phyloP scores from a whole-genome alignment of 108 stramenopile species.

The Fragilariopsis cylindrus region DNA sequence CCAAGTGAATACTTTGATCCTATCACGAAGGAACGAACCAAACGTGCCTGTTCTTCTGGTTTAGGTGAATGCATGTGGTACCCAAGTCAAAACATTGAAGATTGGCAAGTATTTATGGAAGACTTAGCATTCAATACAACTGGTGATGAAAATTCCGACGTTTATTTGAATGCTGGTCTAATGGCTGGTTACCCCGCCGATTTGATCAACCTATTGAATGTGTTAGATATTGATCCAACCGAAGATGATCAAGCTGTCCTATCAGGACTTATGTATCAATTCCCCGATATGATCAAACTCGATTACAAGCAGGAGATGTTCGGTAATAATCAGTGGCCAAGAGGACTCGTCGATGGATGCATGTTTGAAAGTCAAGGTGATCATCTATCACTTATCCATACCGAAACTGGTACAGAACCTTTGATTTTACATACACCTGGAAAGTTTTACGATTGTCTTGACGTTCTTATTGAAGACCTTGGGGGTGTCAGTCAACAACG shows the following conservation, averaged over 20 bases:
- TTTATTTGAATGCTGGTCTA: slow-evolving; percentile 26
- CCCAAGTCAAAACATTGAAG: slow-evolving; percentile 6
- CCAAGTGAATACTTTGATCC: slow-evolving; percentile 21
- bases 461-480: slow-evolving; percentile 22
- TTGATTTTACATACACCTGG: slow-evolving; percentile 27
- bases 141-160: not conserved
- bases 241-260: slow-evolving; percentile 35
- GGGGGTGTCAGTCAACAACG: slow-evolving; percentile 28
- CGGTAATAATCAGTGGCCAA: slow-evolving; percentile 32
- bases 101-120: slow-evolving; percentile 22
- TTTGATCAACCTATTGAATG: slow-evolving; percentile 14
- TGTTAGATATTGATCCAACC: slow-evolving; percentile 12
- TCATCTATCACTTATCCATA: slow-evolving; percentile 6
- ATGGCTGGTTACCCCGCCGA: slow-evolving; percentile 20
- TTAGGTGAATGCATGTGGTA: slow-evolving; percentile 3
- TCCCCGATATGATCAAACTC: slow-evolving; percentile 21
- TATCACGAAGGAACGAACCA: not conserved
- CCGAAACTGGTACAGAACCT: slow-evolving; percentile 18
- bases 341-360: slow-evolving; percentile 23
- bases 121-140: slow-evolving; percentile 10
- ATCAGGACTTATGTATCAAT: slow-evolving; percentile 14
- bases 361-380: slow-evolving; percentile 15
- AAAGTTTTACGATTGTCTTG: slow-evolving; percentile 32
- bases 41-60: slow-evolving; percentile 14
- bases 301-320: slow-evolving; percentile 28